Evolutionary conservation across 805 yeast species (phyloP), one percentile per base, ranked within the genome.

Genomic region (Wickerhamomyces chambardii): DNA sequence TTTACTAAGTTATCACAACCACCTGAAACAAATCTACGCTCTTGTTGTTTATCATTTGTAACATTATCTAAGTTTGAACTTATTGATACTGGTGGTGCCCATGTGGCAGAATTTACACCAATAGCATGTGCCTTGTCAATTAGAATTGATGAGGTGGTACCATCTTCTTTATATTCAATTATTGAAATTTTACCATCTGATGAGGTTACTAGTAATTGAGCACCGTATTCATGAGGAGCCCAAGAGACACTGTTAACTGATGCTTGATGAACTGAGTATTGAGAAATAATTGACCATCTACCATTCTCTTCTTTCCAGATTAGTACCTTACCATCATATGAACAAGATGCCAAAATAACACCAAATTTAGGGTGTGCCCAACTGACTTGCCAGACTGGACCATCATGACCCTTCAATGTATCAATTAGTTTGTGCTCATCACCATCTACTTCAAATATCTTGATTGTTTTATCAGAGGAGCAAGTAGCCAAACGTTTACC

Each of bases 351-450:
- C 44, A 92, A 68, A 43, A 90, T 85, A 12, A 86, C 81, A 28
- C 98, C 98, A 54, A 90, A 92, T 58, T 90, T 90, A 24, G 98
- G 98, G 56, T 92, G 98, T 3, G 97, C 97, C 98, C 98, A 92
- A 36, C 85, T 76, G 16, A 87, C 95, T 63, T 90, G 95, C 98
- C 98, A 92, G 32, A 92, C 97, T 11, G 98, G 97, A 25, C 97
- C 98, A 43, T 87, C 96, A 59, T 92, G 98, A 28, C 95, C 97
- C 33, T 74, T 68, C 43, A 92, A 66, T 1, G 97, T 89, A 46
- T 87, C 96, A 15, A 82, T 70, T 34, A 87, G 67, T 53, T 72
- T 81, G 58, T 86, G 90, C 50, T 68, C 74, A 31, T 85, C 94
- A 28, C 90, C 92, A 33, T 84, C 90, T 30, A 90, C 78, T 46